A percentile compares a stretch with the other conserved stretches of the same genome.
Conservation (phyloP, 352 stramenopile genomes). For the Phytopythium mirpurense region DNA sequence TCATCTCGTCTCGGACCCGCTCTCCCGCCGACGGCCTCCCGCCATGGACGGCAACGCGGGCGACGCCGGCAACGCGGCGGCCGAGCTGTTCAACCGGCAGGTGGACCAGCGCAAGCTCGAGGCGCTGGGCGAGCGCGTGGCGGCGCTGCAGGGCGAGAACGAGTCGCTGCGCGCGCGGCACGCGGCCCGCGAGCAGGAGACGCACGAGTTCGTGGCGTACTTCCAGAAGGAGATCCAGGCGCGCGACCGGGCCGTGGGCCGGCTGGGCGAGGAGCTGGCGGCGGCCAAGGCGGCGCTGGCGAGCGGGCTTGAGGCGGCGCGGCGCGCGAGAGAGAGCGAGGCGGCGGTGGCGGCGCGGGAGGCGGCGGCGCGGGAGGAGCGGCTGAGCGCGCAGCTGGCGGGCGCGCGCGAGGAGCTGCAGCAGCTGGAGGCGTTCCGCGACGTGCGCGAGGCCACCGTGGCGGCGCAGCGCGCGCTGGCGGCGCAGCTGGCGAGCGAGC, state of each 20-base stretch:
- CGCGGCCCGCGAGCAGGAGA: conserved; percentile 89
- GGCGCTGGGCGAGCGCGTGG: conserved; percentile 51
- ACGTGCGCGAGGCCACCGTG: conserved; percentile 63
- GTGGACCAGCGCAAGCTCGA: conserved; percentile 60
- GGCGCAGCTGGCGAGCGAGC: conserved; percentile 48
- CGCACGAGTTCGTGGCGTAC: conserved; percentile 93
- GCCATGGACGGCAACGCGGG: no score
- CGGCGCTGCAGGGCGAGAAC: conserved; percentile 73
- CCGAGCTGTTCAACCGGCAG: conserved; percentile 52
- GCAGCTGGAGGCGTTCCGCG: conserved; percentile 59
- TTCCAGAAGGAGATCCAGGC: conserved; percentile 92
- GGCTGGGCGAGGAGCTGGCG: conserved; percentile 82
- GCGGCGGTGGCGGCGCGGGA: conserved; percentile 42
- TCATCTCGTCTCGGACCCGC: no score
- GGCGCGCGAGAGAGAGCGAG: conserved; percentile 39
- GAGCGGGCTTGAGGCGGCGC: conserved; percentile 48
- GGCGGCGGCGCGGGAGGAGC: conserved; percentile 42
- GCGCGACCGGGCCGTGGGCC: conserved; percentile 64
- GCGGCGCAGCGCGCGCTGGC: conserved; percentile 58
- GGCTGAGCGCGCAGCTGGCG: conserved; percentile 46
- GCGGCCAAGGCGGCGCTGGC: conserved; percentile 49
- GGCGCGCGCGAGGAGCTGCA: conserved; percentile 61
- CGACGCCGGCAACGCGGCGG: conserved; percentile 2
- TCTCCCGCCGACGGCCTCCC: no score
- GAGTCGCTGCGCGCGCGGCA: conserved; percentile 69